Evolutionary conservation across 768 basidiomycete genomes (phyloP).

Genomic region (Mrakia blollopis): DNA sequence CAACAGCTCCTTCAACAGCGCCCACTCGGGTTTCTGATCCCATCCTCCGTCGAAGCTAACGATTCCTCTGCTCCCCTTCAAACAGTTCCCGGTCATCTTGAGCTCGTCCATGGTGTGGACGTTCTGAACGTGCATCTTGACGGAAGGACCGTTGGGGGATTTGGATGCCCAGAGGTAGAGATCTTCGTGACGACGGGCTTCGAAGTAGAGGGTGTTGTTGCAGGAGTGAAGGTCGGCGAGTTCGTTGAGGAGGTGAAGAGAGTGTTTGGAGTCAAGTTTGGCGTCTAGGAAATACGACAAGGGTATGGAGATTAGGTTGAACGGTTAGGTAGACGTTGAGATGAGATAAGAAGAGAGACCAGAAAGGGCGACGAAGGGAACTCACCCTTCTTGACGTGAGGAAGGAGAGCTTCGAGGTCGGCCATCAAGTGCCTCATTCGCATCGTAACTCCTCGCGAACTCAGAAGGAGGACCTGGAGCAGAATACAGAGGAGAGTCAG

Average conservation of each 20-base stretch:
- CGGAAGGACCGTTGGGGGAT: constrained; percentile 93
- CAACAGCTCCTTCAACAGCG: constrained; percentile 86
- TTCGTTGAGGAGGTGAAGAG: constrained; percentile 85
- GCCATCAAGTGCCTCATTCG: constrained; percentile 97
- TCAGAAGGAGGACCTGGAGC: constrained; percentile 73
- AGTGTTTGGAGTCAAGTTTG: constrained; percentile 94
- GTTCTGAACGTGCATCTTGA: constrained; percentile 97
- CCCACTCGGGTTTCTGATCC: constrained; percentile 78
- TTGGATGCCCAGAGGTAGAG: constrained; percentile 95
- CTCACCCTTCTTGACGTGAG: constrained; percentile 94
- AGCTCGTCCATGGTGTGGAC: constrained; percentile 99
- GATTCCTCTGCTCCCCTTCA: constrained; percentile 89
- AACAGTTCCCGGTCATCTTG: constrained; percentile 98
- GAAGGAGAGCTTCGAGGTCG: constrained; percentile 80
- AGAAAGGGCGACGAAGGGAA: not conserved
- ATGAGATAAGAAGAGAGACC: not conserved
- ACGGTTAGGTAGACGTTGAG: not conserved
- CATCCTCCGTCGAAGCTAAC: constrained; percentile 84
- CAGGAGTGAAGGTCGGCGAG: constrained; percentile 95
- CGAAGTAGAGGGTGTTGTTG: constrained; percentile 95
- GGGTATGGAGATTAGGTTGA: not conserved
- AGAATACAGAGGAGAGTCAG: constrained; percentile 49
- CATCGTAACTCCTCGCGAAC: constrained; percentile 89
- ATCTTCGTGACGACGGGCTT: constrained; percentile 91
- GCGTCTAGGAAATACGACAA: constrained; percentile 57